phyloP scores from a whole-genome alignment of 1,284 basidiomycete genomes.

The Sporisorium graminicola region DNA sequence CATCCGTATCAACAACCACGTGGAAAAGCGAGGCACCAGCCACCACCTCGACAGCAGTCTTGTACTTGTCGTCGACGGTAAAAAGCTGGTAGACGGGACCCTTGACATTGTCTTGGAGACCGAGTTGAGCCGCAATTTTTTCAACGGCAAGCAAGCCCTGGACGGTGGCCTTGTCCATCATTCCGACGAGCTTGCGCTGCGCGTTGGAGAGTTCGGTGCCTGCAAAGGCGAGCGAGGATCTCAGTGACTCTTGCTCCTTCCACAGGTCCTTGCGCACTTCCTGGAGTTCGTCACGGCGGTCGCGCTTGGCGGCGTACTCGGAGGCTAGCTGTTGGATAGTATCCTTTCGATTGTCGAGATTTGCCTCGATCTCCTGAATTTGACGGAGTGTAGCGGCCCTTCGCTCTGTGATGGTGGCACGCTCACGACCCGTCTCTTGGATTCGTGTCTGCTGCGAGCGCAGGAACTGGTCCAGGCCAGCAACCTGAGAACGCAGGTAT shows the following conservation, averaged over 20 bases:
- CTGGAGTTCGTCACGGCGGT: slow-evolving; percentile 68
- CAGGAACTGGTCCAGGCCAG: slow-evolving; percentile 45
- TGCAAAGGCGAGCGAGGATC: slow-evolving; percentile 82
- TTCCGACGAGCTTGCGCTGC: slow-evolving; percentile 83
- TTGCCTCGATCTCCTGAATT: slow-evolving; percentile 78
- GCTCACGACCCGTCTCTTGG: slow-evolving; percentile 43
- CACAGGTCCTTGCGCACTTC: slow-evolving; percentile 74
- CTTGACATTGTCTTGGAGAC: slow-evolving; percentile 79
- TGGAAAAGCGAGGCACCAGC: slow-evolving; percentile 97
- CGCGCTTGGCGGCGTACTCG: slow-evolving; percentile 55
- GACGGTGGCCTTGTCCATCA: slow-evolving; percentile 93
- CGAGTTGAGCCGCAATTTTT: slow-evolving; percentile 80
- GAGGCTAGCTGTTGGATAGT: slow-evolving; percentile 44
- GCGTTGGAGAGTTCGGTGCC: slow-evolving; percentile 83
- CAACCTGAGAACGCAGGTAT: slow-evolving; percentile 58
- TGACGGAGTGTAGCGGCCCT: slow-evolving; percentile 73
- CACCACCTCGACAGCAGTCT: slow-evolving; percentile 91
- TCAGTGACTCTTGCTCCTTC: slow-evolving; percentile 79
- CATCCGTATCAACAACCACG: slow-evolving; percentile 95
- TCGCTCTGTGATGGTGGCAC: slow-evolving; percentile 30
- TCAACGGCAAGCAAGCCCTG: slow-evolving; percentile 86
- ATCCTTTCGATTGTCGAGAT: slow-evolving; percentile 75
- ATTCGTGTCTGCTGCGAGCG: slow-evolving; percentile 43
- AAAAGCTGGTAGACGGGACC: slow-evolving; percentile 95
- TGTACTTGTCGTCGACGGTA: slow-evolving; percentile 91